phyloP scores from a whole-genome alignment of 495 filamentous ascomycete genomes.

The Talaromyces wortmannii region DNA sequence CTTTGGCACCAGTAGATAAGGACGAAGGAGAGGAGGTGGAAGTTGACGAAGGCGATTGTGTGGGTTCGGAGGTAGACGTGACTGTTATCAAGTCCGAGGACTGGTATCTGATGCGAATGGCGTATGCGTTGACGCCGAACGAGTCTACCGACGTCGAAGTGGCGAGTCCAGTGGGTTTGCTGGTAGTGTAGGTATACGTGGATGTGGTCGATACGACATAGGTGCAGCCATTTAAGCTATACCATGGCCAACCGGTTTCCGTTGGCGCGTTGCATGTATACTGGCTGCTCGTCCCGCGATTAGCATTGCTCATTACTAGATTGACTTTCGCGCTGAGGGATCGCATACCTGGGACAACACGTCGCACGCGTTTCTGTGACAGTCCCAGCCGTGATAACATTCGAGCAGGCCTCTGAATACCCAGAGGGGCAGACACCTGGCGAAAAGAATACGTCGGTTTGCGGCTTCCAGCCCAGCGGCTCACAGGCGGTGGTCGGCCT shows the following conservation, averaged over 20 bases:
- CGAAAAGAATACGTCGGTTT: conserved; percentile 3
- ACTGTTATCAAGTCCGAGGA: not conserved
- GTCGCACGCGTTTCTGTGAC: conserved; percentile 12
- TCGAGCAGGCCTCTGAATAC: conserved; percentile 9
- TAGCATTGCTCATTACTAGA: no score
- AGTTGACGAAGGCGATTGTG: not conserved
- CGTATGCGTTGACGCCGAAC: not conserved
- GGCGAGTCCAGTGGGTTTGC: no score
- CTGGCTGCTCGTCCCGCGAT: no score
- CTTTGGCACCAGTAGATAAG: not conserved
- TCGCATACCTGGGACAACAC: conserved; percentile 14
- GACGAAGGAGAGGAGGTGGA: not conserved
- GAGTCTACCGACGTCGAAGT: not conserved
- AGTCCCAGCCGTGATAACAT: not conserved
- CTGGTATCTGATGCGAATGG: not conserved
- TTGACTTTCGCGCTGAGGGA: not conserved
- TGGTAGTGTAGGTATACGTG: not conserved
- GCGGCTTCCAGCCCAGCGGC: no score
- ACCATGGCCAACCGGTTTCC: not conserved
- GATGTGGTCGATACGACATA: not conserved
- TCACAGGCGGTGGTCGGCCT: no score
- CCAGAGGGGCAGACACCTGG: conserved; percentile 5
- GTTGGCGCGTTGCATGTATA: not conserved
- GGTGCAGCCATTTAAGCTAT: not conserved
- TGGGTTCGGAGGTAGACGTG: not conserved